Evolutionary conservation across 495 filamentous ascomycete species (phyloP).

Genomic region (Penicillium paradoxum): DNA sequence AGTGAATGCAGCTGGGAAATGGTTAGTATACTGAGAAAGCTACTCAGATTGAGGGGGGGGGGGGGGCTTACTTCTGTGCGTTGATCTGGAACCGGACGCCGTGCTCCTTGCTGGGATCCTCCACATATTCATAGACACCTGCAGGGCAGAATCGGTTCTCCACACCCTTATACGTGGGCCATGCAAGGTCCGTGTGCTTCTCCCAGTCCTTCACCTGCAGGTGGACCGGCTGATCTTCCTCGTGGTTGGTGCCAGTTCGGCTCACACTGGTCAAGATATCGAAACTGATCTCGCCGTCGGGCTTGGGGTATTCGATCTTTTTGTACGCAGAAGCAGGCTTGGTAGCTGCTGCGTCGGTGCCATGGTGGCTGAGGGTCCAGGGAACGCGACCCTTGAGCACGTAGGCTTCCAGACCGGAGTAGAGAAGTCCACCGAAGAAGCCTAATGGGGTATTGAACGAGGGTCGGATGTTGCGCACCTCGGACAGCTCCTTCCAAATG

Average conservation of each 20-base stretch:
- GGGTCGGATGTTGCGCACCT: constrained; percentile 96
- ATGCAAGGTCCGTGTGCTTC: constrained; percentile 73
- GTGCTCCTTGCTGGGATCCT: constrained; percentile 73
- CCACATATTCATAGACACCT: constrained; percentile 96
- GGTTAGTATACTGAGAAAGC: constrained; percentile 20
- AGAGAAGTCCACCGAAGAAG: constrained; percentile 81
- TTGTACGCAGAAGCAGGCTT: constrained; percentile 70
- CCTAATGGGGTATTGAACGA: constrained; percentile 84
- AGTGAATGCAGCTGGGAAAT: constrained; percentile 83
- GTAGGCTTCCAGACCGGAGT: constrained; percentile 90
- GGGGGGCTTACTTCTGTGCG: constrained; percentile 78
- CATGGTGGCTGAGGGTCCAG: constrained; percentile 89
- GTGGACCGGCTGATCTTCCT: constrained; percentile 97
- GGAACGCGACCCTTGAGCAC: constrained; percentile 77
- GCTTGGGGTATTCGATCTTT: constrained; percentile 96
- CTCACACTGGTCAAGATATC: constrained; percentile 93
- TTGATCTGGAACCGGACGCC: constrained; percentile 98
- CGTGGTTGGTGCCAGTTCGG: constrained; percentile 95
- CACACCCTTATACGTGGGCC: constrained; percentile 82
- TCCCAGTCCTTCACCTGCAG: constrained; percentile 94
- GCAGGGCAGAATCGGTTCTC: constrained; percentile 99
- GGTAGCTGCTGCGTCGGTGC: constrained; percentile 60
- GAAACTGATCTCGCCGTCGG: constrained; percentile 88
- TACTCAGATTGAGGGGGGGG: background rate
- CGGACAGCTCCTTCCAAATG: constrained; percentile 92